Conservation (phyloP, 2,329 filamentous ascomycete species). For the Neofusicoccum ribis region DNA sequence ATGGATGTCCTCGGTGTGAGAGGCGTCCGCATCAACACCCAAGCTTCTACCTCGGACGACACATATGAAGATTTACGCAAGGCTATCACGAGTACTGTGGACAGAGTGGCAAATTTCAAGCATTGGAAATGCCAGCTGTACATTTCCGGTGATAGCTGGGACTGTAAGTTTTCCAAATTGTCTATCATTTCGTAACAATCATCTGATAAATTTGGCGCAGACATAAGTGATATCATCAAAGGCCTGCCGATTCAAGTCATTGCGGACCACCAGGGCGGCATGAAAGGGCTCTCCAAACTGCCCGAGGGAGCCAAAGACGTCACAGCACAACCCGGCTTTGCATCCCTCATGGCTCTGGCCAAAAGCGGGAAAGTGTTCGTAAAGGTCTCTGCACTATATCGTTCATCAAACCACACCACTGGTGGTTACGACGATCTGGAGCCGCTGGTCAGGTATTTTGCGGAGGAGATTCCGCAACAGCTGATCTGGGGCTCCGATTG, state of each 20-base stretch:
- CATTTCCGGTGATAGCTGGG: not conserved
- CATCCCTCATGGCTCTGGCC: not conserved
- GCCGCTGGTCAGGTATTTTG: not conserved
- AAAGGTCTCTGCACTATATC: not conserved
- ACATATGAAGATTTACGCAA: not conserved
- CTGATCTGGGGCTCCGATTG: slow-evolving; percentile 3
- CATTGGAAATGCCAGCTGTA: not conserved
- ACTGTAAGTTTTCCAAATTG: not conserved
- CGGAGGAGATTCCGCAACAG: not conserved
- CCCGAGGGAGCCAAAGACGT: not conserved
- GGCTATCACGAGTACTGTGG: not conserved
- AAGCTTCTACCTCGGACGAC: not conserved
- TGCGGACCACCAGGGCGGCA: slow-evolving; percentile 1
- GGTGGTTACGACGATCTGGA: not conserved
- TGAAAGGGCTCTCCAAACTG: not conserved
- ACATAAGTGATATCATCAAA: not conserved
- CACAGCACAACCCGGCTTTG: not conserved
- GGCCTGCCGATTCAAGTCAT: not conserved
- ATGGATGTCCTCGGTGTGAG: not conserved
- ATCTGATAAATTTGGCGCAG: not conserved
- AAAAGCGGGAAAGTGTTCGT: not conserved
- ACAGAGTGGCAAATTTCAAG: not conserved
- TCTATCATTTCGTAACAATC: too few species aligned
- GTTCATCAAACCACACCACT: not conserved
- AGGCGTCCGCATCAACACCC: not conserved